Evolutionary conservation across 2,329 filamentous ascomycete species (phyloP).

Genomic region (Beauveria asiatica): DNA sequence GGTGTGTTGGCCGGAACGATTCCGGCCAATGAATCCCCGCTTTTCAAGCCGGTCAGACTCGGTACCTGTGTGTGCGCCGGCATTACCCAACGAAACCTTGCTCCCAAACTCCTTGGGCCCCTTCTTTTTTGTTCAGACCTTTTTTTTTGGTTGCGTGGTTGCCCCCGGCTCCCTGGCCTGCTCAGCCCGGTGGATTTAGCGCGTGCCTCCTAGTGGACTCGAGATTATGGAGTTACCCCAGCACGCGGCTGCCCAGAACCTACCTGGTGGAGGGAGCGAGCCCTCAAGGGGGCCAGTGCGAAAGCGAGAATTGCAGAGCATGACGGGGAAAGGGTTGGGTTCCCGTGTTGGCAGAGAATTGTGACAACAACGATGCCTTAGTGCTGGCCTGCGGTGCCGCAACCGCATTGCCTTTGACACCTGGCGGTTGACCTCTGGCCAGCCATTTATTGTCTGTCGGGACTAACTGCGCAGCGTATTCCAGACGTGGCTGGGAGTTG

Average conservation of each 20-base stretch:
- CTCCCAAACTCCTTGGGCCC: background rate
- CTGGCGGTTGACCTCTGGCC: background rate
- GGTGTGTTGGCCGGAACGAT: constrained; percentile 25
- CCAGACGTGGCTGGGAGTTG: background rate
- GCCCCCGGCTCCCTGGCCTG: background rate
- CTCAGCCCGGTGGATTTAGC: background rate
- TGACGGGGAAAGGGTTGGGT: constrained; percentile 3
- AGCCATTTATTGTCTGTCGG: background rate
- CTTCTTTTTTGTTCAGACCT: background rate
- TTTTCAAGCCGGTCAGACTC: constrained; percentile 13
- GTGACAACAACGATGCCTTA: background rate
- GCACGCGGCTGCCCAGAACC: too few species aligned
- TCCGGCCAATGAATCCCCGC: constrained; percentile 22
- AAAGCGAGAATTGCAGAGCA: constrained; percentile 8
- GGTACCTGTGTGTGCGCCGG: constrained; percentile 7
- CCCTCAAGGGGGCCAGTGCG: constrained; percentile 1
- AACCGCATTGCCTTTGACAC: background rate
- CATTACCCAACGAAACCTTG: constrained; percentile 1
- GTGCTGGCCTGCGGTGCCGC: background rate
- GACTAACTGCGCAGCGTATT: background rate
- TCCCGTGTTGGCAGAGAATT: background rate
- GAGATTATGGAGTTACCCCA: constrained; percentile 3
- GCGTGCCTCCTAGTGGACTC: background rate
- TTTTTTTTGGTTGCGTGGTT: background rate
- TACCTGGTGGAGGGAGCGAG: background rate